Conservation (phyloP, 2,329 filamentous ascomycete species). For the Zasmidium citrigriseum region DNA sequence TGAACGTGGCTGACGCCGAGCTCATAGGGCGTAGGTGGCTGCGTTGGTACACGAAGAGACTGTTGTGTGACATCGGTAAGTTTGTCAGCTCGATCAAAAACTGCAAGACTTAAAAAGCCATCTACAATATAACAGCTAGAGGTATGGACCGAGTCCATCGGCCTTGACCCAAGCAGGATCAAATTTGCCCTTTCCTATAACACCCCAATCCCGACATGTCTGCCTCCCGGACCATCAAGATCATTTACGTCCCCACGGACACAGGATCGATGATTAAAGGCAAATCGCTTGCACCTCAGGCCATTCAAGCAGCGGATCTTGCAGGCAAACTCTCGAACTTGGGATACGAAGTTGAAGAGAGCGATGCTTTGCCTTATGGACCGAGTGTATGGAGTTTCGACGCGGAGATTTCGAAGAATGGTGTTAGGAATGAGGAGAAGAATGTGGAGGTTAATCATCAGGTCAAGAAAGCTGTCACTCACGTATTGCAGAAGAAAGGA, state of each 20-base stretch:
- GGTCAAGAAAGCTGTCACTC: background rate
- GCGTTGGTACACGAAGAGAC: background rate
- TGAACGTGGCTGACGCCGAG: background rate
- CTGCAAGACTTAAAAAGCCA: too few relatives aligned
- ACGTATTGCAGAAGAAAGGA: background rate
- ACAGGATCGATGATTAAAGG: conserved; percentile 6
- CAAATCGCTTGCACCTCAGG: conserved; percentile 4
- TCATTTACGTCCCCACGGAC: conserved; percentile 7
- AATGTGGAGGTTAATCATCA: background rate
- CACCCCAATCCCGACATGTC: background rate
- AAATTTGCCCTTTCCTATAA: too few relatives aligned
- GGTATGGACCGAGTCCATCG: too few relatives aligned
- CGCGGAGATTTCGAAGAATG: background rate
- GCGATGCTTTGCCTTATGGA: background rate
- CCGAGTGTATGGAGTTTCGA: background rate
- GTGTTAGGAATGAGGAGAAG: conserved; percentile 1
- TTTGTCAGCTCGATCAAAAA: too few relatives aligned
- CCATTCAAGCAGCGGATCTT: conserved; percentile 1
- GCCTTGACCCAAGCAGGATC: too few relatives aligned
- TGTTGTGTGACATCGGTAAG: too few relatives aligned
- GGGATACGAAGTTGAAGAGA: background rate
- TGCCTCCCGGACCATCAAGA: background rate
- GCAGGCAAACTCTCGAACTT: background rate
- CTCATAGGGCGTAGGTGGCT: background rate
- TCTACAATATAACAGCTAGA: background rate